phyloP scores from a whole-genome alignment of 148 eudicot species.

The Amaranthus cruentus region DNA sequence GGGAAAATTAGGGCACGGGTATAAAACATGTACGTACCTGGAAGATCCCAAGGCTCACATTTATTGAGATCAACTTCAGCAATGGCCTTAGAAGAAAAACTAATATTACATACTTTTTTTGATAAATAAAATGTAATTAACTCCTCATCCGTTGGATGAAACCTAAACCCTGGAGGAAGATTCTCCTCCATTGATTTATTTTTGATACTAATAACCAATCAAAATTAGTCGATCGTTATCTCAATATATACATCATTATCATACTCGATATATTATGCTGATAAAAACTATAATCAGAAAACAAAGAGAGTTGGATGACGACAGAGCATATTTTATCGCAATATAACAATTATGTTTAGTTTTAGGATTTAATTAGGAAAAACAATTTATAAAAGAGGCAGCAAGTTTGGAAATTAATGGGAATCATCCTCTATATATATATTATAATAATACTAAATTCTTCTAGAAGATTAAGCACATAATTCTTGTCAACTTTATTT shows the following conservation, averaged over 20 bases:
- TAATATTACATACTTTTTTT: constrained; percentile 59
- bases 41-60: constrained; percentile 87
- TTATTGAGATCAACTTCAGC: constrained; percentile 85
- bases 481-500: constrained; percentile 6
- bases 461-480: constrained; percentile 22
- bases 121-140: constrained; percentile 61
- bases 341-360: background rate
- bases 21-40: constrained; percentile 34
- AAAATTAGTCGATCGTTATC: background rate
- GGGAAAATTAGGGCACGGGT: no score
- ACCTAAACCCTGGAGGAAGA: constrained; percentile 90
- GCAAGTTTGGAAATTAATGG: constrained; percentile 12
- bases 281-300: constrained; percentile 12
- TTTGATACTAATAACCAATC: no score
- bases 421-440: background rate
- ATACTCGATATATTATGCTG: background rate
- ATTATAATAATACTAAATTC: background rate
- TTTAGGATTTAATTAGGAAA: no score
- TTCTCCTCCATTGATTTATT: constrained; percentile 54
- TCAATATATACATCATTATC: no score
- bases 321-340: background rate
- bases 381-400: background rate
- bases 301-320: background rate
- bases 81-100: constrained; percentile 58
- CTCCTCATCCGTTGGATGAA: constrained; percentile 86